These are phyloP conservation scores for Phytopythium mirpurense DNA, from an alignment of 352 stramenopile species.

Conservation along the genomic window DNA sequence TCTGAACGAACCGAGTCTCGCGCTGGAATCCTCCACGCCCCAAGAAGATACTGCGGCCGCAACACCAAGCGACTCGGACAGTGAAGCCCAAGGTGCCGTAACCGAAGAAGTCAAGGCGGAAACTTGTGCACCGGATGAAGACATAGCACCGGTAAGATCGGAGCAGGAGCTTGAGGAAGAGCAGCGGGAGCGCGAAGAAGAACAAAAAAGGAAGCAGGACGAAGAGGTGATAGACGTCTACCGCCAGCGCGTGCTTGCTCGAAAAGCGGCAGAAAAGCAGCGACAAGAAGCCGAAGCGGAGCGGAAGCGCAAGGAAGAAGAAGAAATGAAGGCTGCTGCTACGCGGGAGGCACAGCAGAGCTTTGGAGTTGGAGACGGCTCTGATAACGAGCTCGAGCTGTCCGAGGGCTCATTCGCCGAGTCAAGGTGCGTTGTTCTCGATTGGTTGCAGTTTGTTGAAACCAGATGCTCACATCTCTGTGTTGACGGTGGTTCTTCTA, in stretches of 20 bases:
- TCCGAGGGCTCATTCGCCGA: slow-evolving; percentile 60
- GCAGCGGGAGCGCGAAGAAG: slow-evolving; percentile 19
- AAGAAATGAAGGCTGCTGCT: slow-evolving; percentile 28
- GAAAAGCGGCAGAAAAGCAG: slow-evolving; percentile 62
- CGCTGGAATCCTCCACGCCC: neutral
- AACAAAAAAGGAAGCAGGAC: slow-evolving; percentile 56
- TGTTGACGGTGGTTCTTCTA: slow-evolving; percentile 4
- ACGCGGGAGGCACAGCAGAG: slow-evolving; percentile 6
- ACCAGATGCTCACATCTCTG: slow-evolving; percentile 1
- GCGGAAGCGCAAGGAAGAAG: slow-evolving; percentile 25
- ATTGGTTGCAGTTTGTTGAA: no score
- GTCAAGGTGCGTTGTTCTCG: slow-evolving; percentile 39
- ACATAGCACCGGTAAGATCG: neutral
- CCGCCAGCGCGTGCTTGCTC: slow-evolving; percentile 53
- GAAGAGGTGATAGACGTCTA: slow-evolving; percentile 56
- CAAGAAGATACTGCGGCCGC: neutral
- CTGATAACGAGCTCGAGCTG: slow-evolving; percentile 49
- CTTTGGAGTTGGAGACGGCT: slow-evolving; percentile 17
- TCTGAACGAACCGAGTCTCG: no score
- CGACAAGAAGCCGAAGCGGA: slow-evolving; percentile 37
- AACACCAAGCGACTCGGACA: neutral
- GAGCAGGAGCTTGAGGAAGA: slow-evolving; percentile 15
- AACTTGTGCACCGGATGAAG: neutral
- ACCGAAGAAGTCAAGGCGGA: neutral
- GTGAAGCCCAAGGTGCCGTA: neutral